phyloP scores from a whole-genome alignment of 2,329 filamentous ascomycete genomes.

The Neofusicoccum parvum region DNA sequence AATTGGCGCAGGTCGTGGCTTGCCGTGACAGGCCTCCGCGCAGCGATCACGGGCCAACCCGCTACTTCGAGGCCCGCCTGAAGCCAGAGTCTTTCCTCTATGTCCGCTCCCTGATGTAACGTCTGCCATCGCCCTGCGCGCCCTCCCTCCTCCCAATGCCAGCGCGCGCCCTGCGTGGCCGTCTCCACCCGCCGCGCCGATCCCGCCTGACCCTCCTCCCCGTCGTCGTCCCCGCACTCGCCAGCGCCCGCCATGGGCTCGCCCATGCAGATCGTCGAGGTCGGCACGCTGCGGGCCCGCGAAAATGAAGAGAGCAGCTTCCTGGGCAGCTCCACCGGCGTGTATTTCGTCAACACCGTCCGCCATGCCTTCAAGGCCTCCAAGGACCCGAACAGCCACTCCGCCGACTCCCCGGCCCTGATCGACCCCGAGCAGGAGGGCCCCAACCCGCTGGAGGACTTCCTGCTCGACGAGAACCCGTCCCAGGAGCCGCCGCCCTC shows the following conservation, averaged over 20 bases:
- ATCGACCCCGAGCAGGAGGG: constrained; percentile 14
- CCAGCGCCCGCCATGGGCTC: constrained; percentile 10
- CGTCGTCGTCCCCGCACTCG: background rate
- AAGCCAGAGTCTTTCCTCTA: background rate
- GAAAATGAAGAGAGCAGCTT: constrained; percentile 18
- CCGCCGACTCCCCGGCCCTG: background rate
- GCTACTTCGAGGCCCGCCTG: background rate
- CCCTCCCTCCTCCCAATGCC: background rate
- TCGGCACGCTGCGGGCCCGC: constrained; percentile 11
- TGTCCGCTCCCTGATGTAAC: background rate
- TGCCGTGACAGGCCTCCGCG: background rate
- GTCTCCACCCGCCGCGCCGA: background rate
- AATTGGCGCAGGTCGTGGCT: background rate
- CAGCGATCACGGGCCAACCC: background rate
- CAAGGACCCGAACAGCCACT: background rate
- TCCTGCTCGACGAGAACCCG: constrained; percentile 16
- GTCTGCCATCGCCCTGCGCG: background rate
- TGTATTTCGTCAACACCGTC: constrained; percentile 22
- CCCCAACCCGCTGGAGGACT: constrained; percentile 19
- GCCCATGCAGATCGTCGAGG: constrained; percentile 20
- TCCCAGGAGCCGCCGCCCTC: background rate
- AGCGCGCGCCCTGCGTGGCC: background rate
- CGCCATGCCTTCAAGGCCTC: constrained; percentile 20
- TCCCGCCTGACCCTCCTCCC: background rate
- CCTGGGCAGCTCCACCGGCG: constrained; percentile 19